Evolutionary conservation across 106 monocot genomes (phyloP).

Genomic region (Allium cepa): DNA sequence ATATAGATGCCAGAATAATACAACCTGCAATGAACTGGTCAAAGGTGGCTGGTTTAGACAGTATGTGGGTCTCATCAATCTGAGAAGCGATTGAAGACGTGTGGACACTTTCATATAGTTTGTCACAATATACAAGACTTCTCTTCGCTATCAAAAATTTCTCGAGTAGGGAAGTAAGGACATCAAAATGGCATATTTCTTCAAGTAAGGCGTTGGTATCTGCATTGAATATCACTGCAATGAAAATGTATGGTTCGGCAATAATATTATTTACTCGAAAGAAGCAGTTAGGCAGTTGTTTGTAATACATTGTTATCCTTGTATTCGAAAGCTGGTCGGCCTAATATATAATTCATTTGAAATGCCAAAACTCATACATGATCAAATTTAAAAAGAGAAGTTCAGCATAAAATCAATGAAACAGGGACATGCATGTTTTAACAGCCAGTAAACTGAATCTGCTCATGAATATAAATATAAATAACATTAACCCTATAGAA

Average conservation of each 20-base stretch:
- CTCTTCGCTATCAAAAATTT: conserved; percentile 50
- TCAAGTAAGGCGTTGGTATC: conserved; percentile 15
- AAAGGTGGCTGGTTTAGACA: conserved; percentile 19
- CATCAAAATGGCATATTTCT: conserved; percentile 21
- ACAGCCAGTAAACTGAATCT: no score
- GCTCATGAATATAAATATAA: no score
- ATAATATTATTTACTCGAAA: no score
- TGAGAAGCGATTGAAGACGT: neutral
- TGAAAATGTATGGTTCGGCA: neutral
- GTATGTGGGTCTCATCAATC: conserved; percentile 9
- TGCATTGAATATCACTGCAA: conserved; percentile 35
- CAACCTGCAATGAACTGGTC: conserved; percentile 53
- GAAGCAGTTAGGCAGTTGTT: no score
- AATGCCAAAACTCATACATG: no score
- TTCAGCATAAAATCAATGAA: no score
- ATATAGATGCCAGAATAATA: conserved; percentile 61
- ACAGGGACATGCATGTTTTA: no score
- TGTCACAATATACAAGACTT: conserved; percentile 27
- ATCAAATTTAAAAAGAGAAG: no score
- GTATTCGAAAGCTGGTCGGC: no score
- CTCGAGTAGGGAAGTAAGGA: conserved; percentile 38
- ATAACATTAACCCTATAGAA: no score
- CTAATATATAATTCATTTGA: no score
- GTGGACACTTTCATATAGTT: neutral
- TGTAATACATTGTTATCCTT: no score